These are phyloP conservation scores for Corymbia maculata DNA, from an alignment of 345 rosid species.

Conservation along the genomic window DNA sequence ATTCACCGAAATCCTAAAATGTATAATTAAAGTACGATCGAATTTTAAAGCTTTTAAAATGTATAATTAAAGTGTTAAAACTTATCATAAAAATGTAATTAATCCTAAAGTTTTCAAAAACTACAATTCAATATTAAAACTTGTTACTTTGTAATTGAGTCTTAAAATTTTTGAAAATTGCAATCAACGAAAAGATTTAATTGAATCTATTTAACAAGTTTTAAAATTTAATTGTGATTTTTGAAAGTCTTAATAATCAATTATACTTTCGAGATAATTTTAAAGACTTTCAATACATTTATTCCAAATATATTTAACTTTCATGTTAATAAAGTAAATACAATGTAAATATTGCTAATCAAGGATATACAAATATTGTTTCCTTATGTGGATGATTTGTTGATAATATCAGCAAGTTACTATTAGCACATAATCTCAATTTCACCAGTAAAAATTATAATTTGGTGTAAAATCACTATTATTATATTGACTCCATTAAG, in stretches of 20 bases:
- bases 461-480: neutral
- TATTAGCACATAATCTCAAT: neutral
- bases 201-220: too few relatives aligned
- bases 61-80: rapidly evolving
- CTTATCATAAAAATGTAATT: rapidly evolving
- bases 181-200: rapidly evolving
- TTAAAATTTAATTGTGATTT: rapidly evolving
- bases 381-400: neutral
- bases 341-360: neutral
- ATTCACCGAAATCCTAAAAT: too few relatives aligned
- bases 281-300: rapidly evolving
- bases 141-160: rapidly evolving
- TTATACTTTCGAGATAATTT: rapidly evolving
- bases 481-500: neutral
- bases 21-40: rapidly evolving
- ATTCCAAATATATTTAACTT: neutral
- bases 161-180: rapidly evolving
- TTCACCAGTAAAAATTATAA: neutral
- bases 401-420: neutral
- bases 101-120: rapidly evolving
- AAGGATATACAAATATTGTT: neutral
- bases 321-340: neutral
- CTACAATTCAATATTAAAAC: rapidly evolving
- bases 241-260: too few relatives aligned
- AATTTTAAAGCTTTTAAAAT: too few relatives aligned